Evolutionary conservation across 176 grass and related monocot species (phyloP), one percentile per base, ranked within the genome.

Genomic region (Ananas comosus): DNA sequence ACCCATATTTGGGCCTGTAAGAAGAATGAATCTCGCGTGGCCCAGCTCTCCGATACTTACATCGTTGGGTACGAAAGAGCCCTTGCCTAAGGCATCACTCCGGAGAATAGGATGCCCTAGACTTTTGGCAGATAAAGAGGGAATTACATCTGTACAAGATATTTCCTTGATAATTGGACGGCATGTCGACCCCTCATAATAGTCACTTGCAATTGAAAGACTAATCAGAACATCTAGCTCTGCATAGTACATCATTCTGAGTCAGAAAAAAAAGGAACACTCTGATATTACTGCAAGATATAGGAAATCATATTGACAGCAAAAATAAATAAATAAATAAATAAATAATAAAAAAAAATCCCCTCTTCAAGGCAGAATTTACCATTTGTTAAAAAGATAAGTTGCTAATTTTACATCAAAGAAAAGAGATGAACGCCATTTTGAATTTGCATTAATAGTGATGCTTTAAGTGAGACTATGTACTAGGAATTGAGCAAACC

Each of bases 1-100:
- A 74, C 93, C 93, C 93, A 96, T 96, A 85, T 96, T 92, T 12
- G 89, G 93, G 66, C 93, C 93, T 66, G 93, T 96, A 64, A 96
- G 79, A 84, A 96, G 76, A 75, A 96, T 89, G 78, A 91, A 89
- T 52, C 81, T 90, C 61, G 86, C 68, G 61, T 83, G 76, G 13
- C 78, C 78, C 13, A 69, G 53, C 47, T 83, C 80, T 68, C 93
- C 93, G 74, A 96, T 90, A 59, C 70, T 89, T 68, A 96, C 75
- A 72, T 92, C 71, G 76, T 96, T 96, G 8, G 86, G 83, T 64
- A 96, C 93, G 75, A 96, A 96, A 52, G 81, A 89, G 72, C 93
- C 93, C 74, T 74, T 90, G 74, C 83, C 81, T 80, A 92, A 81
- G 22, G 76, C 78, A 82, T 97, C 84, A 63, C 79, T 92, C 74